Evolutionary conservation across 1,139 yeast genomes (phyloP).

Genomic region (Lodderomyces jiufengensis): DNA sequence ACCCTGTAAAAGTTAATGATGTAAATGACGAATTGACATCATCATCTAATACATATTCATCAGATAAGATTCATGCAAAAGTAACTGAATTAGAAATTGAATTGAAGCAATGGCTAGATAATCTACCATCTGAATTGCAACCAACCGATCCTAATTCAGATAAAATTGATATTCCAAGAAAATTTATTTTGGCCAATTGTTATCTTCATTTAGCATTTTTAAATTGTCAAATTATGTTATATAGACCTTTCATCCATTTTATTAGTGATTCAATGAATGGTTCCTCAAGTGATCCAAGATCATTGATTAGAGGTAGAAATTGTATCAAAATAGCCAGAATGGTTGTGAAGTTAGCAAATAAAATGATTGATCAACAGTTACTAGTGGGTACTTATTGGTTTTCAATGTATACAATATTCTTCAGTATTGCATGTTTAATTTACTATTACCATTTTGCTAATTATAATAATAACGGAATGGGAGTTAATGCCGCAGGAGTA

Average conservation of each 20-base stretch:
- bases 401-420: constrained; percentile 86
- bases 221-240: constrained; percentile 80
- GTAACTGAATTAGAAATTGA: constrained; percentile 73
- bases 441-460: constrained; percentile 77
- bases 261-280: constrained; percentile 49
- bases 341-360: constrained; percentile 79
- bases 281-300: constrained; percentile 41
- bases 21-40: constrained; percentile 8
- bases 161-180: constrained; percentile 45
- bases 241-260: constrained; percentile 89
- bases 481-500: constrained; percentile 45
- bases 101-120: constrained; percentile 70
- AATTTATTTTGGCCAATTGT: constrained; percentile 69
- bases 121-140: constrained; percentile 66
- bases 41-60: constrained; percentile 18
- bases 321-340: constrained; percentile 84
- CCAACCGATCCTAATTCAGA: constrained; percentile 61
- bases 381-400: constrained; percentile 92
- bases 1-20: constrained; percentile 35
- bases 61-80: constrained; percentile 51
- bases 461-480: constrained; percentile 23
- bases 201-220: constrained; percentile 74
- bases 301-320: constrained; percentile 69
- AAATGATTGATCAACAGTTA: constrained; percentile 70
- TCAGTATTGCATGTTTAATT: constrained; percentile 82